Evolutionary conservation across 2,329 filamentous ascomycete species (phyloP), one percentile per base, ranked within the genome.

Genomic region (Fusarium albidum): DNA sequence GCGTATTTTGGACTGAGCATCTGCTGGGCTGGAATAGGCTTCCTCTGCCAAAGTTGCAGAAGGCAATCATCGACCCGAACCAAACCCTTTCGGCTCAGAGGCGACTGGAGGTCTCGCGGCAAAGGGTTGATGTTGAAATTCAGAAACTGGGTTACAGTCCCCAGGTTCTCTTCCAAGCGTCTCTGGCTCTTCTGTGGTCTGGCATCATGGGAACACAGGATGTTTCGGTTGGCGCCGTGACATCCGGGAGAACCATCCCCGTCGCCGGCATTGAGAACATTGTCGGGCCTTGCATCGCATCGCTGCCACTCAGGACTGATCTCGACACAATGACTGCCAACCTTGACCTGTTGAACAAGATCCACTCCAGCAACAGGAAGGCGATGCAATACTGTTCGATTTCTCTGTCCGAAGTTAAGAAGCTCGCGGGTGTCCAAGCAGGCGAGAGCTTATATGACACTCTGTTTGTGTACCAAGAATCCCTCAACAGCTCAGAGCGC

Each of bases 381-480:
- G 80, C 86, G 48, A 79, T 96, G 44, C 79, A 83, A 13, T 79
- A 94, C 68, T 82, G 82, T 17, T 76, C 77, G 1, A 66, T 92
- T 6, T 80, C 91, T 0, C 77, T 96, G 3, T 75, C 83, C 1
- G 85, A 92, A 3, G 90, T 96, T 59, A 88, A 85, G 65, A 84
- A 82, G 60, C 72, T 81, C 2, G 82, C 81, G 4, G 82, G 80
- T 0, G 55, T 88, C 1, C 73, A 79, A 25, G 77, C 84, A 1
- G 77, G 80, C 1, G 79, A 84, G 32, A 73, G 74, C 2, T 72
- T 96, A 0, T 96, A 94, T 62, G 90, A 96, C 61, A 81, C 87
- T 1, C 76, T 96, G 0, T 88, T 96, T 64, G 87, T 93, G 0
- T 97, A 93, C 79, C 93, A 97, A 64, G 88, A 96, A 67, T 89